phyloP scores from a whole-genome alignment of 192 early-diverging fungal species.

The Umbelopsis vinacea region DNA sequence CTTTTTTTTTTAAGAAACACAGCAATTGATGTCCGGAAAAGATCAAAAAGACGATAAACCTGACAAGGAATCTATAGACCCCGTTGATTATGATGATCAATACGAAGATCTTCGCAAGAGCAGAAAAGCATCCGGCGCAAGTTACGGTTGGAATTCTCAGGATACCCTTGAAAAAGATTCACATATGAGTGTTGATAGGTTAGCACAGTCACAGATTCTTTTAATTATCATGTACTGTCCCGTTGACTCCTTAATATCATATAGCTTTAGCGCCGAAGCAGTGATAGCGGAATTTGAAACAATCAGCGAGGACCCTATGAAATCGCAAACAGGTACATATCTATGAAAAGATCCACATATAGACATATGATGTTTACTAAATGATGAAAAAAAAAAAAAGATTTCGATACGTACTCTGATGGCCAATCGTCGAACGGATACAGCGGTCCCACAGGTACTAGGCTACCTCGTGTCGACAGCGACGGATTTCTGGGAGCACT shows the following conservation, averaged over 20 bases:
- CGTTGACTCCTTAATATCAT: background rate
- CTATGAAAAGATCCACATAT: background rate
- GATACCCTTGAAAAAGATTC: background rate
- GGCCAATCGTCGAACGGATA: constrained; percentile 1
- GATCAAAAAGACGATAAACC: background rate
- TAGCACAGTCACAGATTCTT: too few species aligned
- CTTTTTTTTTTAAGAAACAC: background rate
- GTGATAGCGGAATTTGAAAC: background rate
- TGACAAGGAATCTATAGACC: background rate
- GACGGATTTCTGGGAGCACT: constrained; percentile 45
- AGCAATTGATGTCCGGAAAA: background rate
- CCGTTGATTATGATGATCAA: background rate
- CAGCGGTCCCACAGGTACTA: constrained; percentile 13
- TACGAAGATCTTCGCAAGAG: background rate
- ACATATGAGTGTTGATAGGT: background rate
- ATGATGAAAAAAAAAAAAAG: background rate
- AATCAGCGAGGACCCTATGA: background rate
- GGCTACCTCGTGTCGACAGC: background rate
- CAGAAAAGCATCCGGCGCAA: background rate
- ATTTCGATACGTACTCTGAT: background rate
- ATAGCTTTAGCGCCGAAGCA: background rate
- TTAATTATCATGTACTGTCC: too few species aligned
- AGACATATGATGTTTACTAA: background rate
- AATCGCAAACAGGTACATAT: constrained; percentile 8
- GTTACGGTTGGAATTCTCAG: background rate